phyloP scores from a whole-genome alignment of 1,139 yeast species.

The Magnusiomyces suaveolens region DNA sequence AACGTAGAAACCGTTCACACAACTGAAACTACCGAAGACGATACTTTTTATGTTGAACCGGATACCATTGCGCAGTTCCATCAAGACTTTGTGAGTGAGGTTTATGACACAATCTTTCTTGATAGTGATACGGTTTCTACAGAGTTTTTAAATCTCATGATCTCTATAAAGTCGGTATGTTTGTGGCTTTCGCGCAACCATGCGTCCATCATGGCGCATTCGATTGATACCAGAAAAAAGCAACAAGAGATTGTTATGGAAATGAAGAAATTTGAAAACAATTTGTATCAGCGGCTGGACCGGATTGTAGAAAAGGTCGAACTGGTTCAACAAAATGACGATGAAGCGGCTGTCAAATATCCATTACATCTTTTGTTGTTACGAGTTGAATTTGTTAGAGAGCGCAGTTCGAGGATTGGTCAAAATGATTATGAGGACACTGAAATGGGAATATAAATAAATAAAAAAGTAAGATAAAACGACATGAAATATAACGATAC shows the following conservation, averaged over 20 bases:
- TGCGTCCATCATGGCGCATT: background rate
- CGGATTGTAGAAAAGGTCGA: background rate
- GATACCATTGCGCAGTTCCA: constrained; percentile 2
- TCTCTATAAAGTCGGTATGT: background rate
- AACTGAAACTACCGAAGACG: background rate
- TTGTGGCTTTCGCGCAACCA: background rate
- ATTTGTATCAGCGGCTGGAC: background rate
- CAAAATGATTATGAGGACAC: background rate
- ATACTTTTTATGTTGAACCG: constrained; percentile 1
- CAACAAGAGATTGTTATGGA: background rate
- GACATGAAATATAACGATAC: too few species aligned
- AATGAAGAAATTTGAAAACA: background rate
- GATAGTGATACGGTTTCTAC: background rate
- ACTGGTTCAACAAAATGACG: constrained; percentile 4
- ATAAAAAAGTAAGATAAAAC: background rate
- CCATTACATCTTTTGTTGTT: constrained; percentile 8
- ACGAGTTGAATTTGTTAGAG: constrained; percentile 9
- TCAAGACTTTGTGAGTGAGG: constrained; percentile 2
- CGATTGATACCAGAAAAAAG: background rate
- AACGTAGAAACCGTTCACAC: background rate
- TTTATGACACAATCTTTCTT: constrained; percentile 3
- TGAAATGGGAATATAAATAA: background rate
- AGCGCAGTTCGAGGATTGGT: background rate
- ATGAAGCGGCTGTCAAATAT: constrained; percentile 1
- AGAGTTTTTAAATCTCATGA: background rate